phyloP scores from a whole-genome alignment of 306 rosid genomes.

The Gynostemma pentaphyllum region DNA sequence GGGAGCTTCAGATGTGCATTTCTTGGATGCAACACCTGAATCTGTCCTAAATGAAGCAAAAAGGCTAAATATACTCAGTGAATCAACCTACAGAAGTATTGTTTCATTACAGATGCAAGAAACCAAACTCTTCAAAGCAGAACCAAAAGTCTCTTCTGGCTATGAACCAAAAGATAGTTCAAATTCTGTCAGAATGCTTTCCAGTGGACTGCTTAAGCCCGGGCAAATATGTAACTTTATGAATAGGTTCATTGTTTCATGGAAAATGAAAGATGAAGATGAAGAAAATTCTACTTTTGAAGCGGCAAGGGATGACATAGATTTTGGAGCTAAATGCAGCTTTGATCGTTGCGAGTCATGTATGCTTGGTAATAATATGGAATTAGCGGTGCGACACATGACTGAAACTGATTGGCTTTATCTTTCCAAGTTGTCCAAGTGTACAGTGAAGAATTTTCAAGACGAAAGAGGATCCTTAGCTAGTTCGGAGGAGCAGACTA shows the following conservation, averaged over 20 bases:
- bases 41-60: constrained; percentile 58
- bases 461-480: constrained; percentile 8
- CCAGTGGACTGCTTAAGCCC: constrained; percentile 30
- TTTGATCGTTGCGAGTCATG: constrained; percentile 26
- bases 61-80: constrained; percentile 45
- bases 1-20: constrained; percentile 52
- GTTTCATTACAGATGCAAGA: constrained; percentile 53
- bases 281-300: constrained; percentile 2
- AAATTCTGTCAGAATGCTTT: constrained; percentile 17
- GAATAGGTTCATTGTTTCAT: constrained; percentile 59
- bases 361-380: constrained; percentile 17
- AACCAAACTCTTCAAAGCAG: constrained; percentile 49
- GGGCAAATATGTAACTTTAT: constrained; percentile 59
- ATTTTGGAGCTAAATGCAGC: constrained; percentile 16
- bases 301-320: neutral
- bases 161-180: constrained; percentile 22
- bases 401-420: constrained; percentile 80
- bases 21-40: constrained; percentile 43
- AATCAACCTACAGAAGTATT: constrained; percentile 40
- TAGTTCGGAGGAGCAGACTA: constrained; percentile 16
- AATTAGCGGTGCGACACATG: constrained; percentile 54
- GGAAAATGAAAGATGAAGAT: constrained; percentile 38
- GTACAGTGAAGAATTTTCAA: constrained; percentile 17
- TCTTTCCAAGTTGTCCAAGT: constrained; percentile 47
- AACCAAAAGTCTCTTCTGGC: constrained; percentile 23